phyloP scores from a whole-genome alignment of 2,329 filamentous ascomycete genomes.

The Phyllosticta citriasiana region DNA sequence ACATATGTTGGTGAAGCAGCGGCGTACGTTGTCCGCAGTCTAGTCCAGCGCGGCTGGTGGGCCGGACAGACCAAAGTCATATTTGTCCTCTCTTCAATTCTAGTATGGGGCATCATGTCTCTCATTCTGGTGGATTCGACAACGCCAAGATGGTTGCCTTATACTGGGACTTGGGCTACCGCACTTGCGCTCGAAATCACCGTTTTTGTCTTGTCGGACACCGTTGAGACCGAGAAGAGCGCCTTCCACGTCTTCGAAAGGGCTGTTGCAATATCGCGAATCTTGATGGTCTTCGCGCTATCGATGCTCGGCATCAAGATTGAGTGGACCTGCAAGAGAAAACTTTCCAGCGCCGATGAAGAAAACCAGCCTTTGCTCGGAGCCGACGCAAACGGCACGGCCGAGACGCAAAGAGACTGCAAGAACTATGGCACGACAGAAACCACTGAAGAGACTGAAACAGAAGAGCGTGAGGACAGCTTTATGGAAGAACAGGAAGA shows the following conservation, averaged over 20 bases:
- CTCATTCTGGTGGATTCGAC: slow-evolving; percentile 18
- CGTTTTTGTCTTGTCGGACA: slow-evolving; percentile 18
- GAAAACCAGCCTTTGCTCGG: slow-evolving; percentile 51
- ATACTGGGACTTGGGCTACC: slow-evolving; percentile 23
- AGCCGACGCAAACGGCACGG: slow-evolving; percentile 27
- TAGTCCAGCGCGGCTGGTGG: slow-evolving; percentile 21
- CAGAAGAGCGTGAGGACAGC: slow-evolving; percentile 41
- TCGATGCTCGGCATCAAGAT: slow-evolving; percentile 11
- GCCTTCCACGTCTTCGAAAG: slow-evolving; percentile 16
- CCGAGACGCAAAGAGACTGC: neutral
- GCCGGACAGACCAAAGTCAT: slow-evolving; percentile 24
- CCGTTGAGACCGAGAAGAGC: slow-evolving; percentile 11
- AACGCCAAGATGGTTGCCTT: slow-evolving; percentile 23
- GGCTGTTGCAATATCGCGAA: slow-evolving; percentile 16
- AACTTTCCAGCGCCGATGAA: slow-evolving; percentile 37
- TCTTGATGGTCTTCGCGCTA: slow-evolving; percentile 16
- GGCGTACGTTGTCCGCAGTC: slow-evolving; percentile 20
- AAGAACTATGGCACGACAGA: neutral
- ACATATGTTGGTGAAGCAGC: slow-evolving; percentile 9
- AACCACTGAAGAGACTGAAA: slow-evolving; percentile 29
- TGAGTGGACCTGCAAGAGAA: slow-evolving; percentile 14
- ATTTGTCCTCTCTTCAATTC: slow-evolving; percentile 24
- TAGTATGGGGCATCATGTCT: slow-evolving; percentile 22
- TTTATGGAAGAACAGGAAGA: slow-evolving; percentile 42
- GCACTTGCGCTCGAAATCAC: slow-evolving; percentile 24